Evolutionary conservation across 257 asterid genomes (phyloP).

Genomic region (Przewalskia tangutica): DNA sequence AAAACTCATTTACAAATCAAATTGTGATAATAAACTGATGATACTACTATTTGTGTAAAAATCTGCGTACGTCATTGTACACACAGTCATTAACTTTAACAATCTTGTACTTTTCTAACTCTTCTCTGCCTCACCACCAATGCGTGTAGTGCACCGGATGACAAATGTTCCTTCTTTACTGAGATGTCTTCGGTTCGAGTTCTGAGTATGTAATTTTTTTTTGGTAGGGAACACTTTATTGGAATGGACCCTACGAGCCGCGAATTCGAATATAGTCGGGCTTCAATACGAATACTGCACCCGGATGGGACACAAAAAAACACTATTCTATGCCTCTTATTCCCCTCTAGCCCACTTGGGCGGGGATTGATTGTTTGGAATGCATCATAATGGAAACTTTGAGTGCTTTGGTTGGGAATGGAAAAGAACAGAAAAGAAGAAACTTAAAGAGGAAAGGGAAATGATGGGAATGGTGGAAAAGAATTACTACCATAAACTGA

Average conservation of each 20-base stretch:
- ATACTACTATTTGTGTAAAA: not conserved
- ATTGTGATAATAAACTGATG: too few relatives aligned
- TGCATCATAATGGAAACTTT: not conserved
- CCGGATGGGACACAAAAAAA: too few relatives aligned
- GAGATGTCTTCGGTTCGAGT: too few relatives aligned
- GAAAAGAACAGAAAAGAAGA: not conserved
- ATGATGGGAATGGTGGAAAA: not conserved
- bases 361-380: not conserved
- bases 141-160: too few relatives aligned
- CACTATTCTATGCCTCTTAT: not conserved
- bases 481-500: not conserved
- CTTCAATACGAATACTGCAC: too few relatives aligned
- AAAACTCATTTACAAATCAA: too few relatives aligned
- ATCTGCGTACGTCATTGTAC: not conserved
- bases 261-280: too few relatives aligned
- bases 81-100: not conserved
- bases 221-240: too few relatives aligned
- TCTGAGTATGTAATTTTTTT: too few relatives aligned
- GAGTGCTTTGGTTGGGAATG: not conserved
- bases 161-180: too few relatives aligned
- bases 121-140: too few relatives aligned
- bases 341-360: not conserved
- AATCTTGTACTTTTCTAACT: not conserved
- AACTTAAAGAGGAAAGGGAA: constrained; percentile 1
- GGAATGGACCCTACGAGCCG: too few relatives aligned